phyloP scores from a whole-genome alignment of 2,329 filamentous ascomycete species.

The Hypoxylon sp. region DNA sequence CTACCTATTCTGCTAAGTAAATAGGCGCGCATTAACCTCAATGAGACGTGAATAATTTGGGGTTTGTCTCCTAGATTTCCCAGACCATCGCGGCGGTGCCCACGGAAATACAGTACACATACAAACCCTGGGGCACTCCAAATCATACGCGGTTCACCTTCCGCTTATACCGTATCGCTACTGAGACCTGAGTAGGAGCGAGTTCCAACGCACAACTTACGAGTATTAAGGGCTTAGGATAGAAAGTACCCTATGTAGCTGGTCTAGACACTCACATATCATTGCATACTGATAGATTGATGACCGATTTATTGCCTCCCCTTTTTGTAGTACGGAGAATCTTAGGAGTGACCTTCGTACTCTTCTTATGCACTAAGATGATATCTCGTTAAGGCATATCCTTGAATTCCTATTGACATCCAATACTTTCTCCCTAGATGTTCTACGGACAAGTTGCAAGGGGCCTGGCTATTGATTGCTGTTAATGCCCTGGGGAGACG shows the following conservation, averaged over 20 bases:
- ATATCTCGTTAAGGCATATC: not conserved
- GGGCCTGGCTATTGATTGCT: not conserved
- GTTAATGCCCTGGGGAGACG: not conserved
- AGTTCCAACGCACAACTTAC: not conserved
- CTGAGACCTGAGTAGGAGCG: not conserved
- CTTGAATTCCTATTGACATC: not conserved
- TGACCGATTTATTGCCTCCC: not conserved
- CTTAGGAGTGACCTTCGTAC: not conserved
- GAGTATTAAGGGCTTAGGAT: not conserved
- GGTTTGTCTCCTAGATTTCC: not conserved
- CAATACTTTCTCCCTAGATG: not conserved
- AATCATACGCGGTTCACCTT: not conserved
- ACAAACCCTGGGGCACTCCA: not conserved
- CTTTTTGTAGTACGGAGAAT: not conserved
- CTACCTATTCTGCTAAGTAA: no score
- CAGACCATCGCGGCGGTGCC: not conserved
- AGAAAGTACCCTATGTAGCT: not conserved
- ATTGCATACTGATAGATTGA: not conserved
- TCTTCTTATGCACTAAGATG: not conserved
- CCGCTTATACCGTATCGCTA: not conserved
- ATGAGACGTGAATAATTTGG: not conserved
- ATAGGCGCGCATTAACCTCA: not conserved
- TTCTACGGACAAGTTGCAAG: not conserved
- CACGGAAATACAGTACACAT: not conserved
- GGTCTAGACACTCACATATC: not conserved